Percentiles rank a stretch among this genome's conserved stretches.
Conservation (phyloP, 2,329 filamentous ascomycete species). For the Sarocladiaceae sp. region DNA sequence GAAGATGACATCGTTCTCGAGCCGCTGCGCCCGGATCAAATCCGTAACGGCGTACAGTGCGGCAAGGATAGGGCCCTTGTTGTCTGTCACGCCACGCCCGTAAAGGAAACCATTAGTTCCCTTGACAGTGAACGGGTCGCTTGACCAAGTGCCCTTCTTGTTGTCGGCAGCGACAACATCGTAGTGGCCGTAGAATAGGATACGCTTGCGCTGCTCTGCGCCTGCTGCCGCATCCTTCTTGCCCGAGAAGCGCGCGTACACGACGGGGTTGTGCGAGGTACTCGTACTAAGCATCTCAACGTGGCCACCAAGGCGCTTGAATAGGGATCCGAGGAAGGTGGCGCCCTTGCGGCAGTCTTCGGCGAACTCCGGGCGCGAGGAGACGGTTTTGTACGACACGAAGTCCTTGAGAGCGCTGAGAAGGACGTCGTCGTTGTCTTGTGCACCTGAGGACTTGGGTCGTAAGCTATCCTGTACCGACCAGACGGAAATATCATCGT, state of each 20-base stretch:
- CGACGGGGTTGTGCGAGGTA: constrained; percentile 80
- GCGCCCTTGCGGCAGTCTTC: constrained; percentile 91
- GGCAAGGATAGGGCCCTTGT: constrained; percentile 93
- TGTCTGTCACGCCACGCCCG: constrained; percentile 92
- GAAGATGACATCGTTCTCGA: constrained; percentile 87
- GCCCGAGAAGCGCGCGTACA: constrained; percentile 80
- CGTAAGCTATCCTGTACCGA: constrained; percentile 48
- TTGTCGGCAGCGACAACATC: constrained; percentile 90
- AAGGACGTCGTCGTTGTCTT: constrained; percentile 41
- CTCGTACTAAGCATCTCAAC: constrained; percentile 86
- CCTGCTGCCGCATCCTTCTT: constrained; percentile 50
- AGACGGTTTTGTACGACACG: constrained; percentile 86
- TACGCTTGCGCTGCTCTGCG: constrained; percentile 65
- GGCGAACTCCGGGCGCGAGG: constrained; percentile 75
- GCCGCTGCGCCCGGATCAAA: constrained; percentile 71
- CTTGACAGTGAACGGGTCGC: constrained; percentile 82
- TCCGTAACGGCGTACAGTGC: constrained; percentile 92
- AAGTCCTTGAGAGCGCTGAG: constrained; percentile 76
- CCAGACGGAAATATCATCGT: constrained; percentile 86
- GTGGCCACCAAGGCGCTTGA: constrained; percentile 84
- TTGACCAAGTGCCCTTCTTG: constrained; percentile 74
- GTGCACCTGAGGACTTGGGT: constrained; percentile 27
- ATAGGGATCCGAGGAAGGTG: constrained; percentile 81
- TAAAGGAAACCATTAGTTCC: constrained; percentile 91
- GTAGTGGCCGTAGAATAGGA: constrained; percentile 97